Evolutionary conservation across 306 rosid genomes (phyloP), one percentile per base, ranked within the genome.

Genomic region (Luffa aegyptiaca): DNA sequence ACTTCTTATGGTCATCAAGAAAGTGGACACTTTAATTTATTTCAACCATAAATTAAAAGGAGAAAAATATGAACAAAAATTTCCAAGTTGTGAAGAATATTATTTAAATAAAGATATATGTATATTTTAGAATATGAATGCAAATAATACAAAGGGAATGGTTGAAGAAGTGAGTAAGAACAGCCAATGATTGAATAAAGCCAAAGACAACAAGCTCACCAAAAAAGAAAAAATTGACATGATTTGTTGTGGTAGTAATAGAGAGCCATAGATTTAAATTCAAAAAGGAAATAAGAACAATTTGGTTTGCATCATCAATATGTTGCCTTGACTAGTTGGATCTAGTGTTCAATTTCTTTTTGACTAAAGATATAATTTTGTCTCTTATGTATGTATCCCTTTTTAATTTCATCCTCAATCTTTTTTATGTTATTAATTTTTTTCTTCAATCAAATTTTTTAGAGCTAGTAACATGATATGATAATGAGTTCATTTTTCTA

Each of bases 301-400:
- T 41, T 69, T 69, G 75, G 51, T 69, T 69, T 44, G 72, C 72
- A 64, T 64, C 45, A 35, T 64, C 69, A 62, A 65, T 41, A 18
- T 37, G 33, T 37, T 42, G 75, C 36, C 75, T 69, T 44, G 5
- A 69, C 18, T 44, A 41, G 42, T 69, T 69, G 49, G 75, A 69
- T 42, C 52, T 18, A 65, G 20, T 14, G 11, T 35, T 35, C 1
- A 5, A 5, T 64, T 64, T 64, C 4, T 14, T 36, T 64, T 63
- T 63, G 70, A 63, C 70, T 62, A 36, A 63, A 36, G 2, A 35
- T 63, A 35, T 35, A 2, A 7, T 64, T 64, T 36, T 36, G 18
- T 35, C 44, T 63, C 20, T 13, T 10, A 59, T 33, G 68, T 62
- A 10, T 11, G 3, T 62, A 12, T 59, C 1, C 18, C 31, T 13